Conservation (phyloP, 2,329 filamentous ascomycete genomes). For the Fusarium incarnatum region DNA sequence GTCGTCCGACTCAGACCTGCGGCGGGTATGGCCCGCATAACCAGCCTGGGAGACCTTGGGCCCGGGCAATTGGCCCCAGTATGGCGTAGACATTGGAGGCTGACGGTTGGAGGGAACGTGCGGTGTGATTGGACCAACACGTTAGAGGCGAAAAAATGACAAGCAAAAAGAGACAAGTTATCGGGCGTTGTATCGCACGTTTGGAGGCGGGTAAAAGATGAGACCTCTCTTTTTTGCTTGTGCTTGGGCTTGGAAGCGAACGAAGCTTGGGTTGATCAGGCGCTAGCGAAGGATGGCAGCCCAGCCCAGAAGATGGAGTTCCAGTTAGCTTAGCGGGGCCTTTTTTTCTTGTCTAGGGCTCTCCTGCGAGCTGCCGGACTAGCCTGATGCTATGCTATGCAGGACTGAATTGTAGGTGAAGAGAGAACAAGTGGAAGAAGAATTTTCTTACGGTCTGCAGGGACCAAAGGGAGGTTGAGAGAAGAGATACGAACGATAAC, state of each 20-base stretch:
- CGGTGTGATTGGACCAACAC: conserved; percentile 45
- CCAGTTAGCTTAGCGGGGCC: conserved; percentile 33
- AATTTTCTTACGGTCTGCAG: conserved; percentile 26
- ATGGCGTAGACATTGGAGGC: conserved; percentile 61
- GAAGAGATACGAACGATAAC: conserved; percentile 22
- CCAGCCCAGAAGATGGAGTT: conserved; percentile 5
- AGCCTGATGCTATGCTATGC: conserved; percentile 59
- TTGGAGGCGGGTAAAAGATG: conserved; percentile 39
- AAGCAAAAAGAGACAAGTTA: conserved; percentile 19
- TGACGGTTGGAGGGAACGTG: conserved; percentile 33
- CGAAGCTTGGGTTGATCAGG: conserved; percentile 29
- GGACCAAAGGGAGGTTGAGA: conserved; percentile 29
- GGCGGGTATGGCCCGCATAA: conserved; percentile 50
- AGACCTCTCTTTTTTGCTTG: conserved; percentile 4
- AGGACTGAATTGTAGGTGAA: conserved; percentile 37
- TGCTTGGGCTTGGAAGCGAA: conserved; percentile 26
- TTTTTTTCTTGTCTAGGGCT: conserved; percentile 39
- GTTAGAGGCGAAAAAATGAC: conserved; percentile 19
- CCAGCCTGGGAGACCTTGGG: conserved; percentile 54
- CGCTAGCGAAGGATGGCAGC: conserved; percentile 38
- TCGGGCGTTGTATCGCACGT: conserved; percentile 35
- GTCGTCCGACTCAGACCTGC: conserved; percentile 51
- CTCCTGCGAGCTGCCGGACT: conserved; percentile 44
- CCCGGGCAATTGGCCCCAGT: conserved; percentile 69
- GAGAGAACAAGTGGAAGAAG: conserved; percentile 10